phyloP scores from a whole-genome alignment of 1,284 basidiomycete genomes.

The Marasmius tenuissimus region DNA sequence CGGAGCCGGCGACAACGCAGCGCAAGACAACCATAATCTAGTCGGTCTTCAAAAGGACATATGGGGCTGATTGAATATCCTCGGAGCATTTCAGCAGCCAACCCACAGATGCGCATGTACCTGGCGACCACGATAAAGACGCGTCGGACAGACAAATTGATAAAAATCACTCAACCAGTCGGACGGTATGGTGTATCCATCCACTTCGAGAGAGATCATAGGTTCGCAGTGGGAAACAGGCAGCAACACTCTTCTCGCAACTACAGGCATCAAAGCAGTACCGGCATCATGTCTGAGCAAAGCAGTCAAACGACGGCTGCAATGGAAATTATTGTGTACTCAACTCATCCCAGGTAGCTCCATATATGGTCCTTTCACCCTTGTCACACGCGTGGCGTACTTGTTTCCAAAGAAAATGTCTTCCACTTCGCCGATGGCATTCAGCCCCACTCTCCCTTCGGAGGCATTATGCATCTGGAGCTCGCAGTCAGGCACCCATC shows the following conservation, averaged over 20 bases:
- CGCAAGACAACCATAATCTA: not conserved
- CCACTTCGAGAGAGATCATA: slow-evolving; percentile 69
- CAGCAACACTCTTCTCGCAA: slow-evolving; percentile 53
- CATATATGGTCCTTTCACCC: slow-evolving; percentile 67
- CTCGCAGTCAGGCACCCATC: not conserved
- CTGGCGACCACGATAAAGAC: slow-evolving; percentile 26
- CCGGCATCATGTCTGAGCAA: slow-evolving; percentile 73
- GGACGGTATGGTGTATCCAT: slow-evolving; percentile 66
- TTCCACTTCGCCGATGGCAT: slow-evolving; percentile 65
- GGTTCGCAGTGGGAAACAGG: slow-evolving; percentile 55
- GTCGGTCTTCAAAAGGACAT: not conserved
- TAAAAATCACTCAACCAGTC: slow-evolving; percentile 55
- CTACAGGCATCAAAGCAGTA: slow-evolving; percentile 70
- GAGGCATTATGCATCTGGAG: slow-evolving; percentile 65
- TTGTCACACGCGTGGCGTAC: slow-evolving; percentile 59
- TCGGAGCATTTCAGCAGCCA: slow-evolving; percentile 63
- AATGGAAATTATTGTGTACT: slow-evolving; percentile 26
- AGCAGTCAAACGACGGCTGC: not conserved
- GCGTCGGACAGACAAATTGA: not conserved
- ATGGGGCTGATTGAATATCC: slow-evolving; percentile 28
- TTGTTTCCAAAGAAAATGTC: slow-evolving; percentile 77
- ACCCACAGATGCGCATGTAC: slow-evolving; percentile 77
- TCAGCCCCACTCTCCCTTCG: slow-evolving; percentile 63
- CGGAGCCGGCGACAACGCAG: not conserved
- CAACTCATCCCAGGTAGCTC: slow-evolving; percentile 83